A percentile compares a stretch with the other conserved stretches of the same genome.
Conservation (phyloP, 2,329 filamentous ascomycete species). For the Fusarium scirpi region DNA sequence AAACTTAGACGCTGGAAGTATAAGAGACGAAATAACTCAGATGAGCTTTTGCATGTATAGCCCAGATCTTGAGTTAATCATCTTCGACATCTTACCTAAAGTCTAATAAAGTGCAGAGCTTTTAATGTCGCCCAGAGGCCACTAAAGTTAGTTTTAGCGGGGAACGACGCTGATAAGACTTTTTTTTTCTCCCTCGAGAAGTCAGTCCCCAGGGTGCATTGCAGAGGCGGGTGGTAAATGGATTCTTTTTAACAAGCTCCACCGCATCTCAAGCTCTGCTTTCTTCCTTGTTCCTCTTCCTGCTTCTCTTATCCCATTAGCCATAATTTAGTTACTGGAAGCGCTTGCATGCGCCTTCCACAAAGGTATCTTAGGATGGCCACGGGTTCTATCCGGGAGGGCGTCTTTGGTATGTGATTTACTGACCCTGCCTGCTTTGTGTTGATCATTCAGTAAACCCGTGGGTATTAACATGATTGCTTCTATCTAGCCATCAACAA, state of each 20-base stretch:
- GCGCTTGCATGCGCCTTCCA: conserved; percentile 50
- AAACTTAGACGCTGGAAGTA: not conserved
- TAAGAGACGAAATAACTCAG: not conserved
- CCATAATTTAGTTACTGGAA: conserved; percentile 17
- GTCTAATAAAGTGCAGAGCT: not conserved
- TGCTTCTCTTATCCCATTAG: conserved; percentile 8
- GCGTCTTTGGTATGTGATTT: conserved; percentile 65
- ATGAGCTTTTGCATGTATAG: not conserved
- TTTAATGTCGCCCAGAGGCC: conserved; percentile 6
- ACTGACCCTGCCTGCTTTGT: conserved; percentile 7
- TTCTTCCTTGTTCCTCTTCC: conserved; percentile 21
- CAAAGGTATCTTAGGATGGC: conserved; percentile 62
- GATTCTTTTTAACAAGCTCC: conserved; percentile 34
- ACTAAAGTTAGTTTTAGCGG: conserved; percentile 22
- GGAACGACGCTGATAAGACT: conserved; percentile 34
- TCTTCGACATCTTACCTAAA: not conserved
- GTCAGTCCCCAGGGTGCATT: conserved; percentile 4
- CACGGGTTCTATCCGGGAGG: conserved; percentile 64
- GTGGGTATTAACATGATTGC: conserved; percentile 23
- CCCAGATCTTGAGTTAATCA: not conserved
- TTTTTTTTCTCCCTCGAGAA: conserved; percentile 13
- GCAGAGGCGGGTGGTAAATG: conserved; percentile 24
- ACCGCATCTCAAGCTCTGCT: conserved; percentile 16
- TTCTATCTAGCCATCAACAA: conserved; percentile 85
- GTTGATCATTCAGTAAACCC: not conserved